Conservation (phyloP, 805 yeast genomes). For the Tetrapisispora iriomotensis region DNA sequence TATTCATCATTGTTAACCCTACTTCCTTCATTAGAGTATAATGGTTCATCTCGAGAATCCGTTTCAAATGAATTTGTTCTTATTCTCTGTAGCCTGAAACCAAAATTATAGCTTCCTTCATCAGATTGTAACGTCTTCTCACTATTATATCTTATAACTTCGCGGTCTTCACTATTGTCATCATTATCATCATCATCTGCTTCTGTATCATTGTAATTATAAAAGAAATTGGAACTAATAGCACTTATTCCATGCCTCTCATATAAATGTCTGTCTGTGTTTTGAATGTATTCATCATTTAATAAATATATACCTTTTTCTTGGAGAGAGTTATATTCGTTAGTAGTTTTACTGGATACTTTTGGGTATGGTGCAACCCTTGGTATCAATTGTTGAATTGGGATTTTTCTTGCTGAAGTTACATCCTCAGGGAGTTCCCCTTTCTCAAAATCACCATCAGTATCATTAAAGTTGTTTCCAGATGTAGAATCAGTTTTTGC, state of each 20-base stretch:
- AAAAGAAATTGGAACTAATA: not conserved
- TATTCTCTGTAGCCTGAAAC: not conserved
- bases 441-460: not conserved
- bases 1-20: not conserved
- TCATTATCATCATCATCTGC: not conserved
- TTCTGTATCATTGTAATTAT: not conserved
- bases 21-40: not conserved
- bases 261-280: not conserved
- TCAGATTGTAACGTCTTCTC: not conserved
- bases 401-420: slow-evolving; percentile 24
- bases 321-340: slow-evolving; percentile 7
- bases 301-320: slow-evolving; percentile 3
- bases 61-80: not conserved
- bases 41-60: not conserved
- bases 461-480: slow-evolving; percentile 2
- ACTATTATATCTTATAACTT: not conserved
- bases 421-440: slow-evolving; percentile 15
- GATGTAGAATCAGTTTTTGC: slow-evolving; percentile 14
- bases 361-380: slow-evolving; percentile 25
- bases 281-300: not conserved
- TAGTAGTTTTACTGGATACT: slow-evolving; percentile 14
- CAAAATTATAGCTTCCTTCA: not conserved
- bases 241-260: not conserved
- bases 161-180: not conserved
- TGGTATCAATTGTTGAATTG: slow-evolving; percentile 23